Evolutionary conservation across 1,284 basidiomycete species (phyloP).

Genomic region (Trichosporon asahii): DNA sequence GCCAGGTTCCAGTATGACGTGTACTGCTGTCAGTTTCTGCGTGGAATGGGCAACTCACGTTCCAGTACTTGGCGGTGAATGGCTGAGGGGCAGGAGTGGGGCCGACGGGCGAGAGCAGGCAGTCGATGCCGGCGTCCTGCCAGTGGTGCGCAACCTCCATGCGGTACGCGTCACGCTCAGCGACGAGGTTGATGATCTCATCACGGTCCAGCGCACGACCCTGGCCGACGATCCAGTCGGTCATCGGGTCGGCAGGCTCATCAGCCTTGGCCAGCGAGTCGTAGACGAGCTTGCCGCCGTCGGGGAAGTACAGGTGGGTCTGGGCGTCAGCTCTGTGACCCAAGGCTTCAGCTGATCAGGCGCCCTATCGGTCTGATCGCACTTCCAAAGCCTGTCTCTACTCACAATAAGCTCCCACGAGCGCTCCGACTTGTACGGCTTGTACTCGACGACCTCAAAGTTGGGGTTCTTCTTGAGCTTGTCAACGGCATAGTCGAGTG

Average conservation of each 20-base stretch:
- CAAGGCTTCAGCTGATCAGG: too few species aligned
- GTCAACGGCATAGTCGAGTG: slow-evolving; percentile 38
- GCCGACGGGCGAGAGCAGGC: slow-evolving; percentile 41
- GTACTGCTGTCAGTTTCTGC: slow-evolving; percentile 49
- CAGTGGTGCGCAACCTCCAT: slow-evolving; percentile 34
- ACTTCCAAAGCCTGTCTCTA: too few species aligned
- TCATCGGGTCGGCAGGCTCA: slow-evolving; percentile 42
- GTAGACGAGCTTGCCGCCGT: slow-evolving; percentile 33
- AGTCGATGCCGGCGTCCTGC: slow-evolving; percentile 34
- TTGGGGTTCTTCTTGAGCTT: slow-evolving; percentile 30
- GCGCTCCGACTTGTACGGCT: slow-evolving; percentile 26
- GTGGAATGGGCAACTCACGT: slow-evolving; percentile 11
- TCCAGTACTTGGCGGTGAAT: slow-evolving; percentile 43
- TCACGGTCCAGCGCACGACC: slow-evolving; percentile 36
- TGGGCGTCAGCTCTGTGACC: slow-evolving; percentile 53
- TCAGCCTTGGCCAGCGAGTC: slow-evolving; percentile 46
- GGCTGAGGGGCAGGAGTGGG: slow-evolving; percentile 42
- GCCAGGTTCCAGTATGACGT: slow-evolving; percentile 66
- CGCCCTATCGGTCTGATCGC: too few species aligned
- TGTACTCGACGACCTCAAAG: slow-evolving; percentile 39
- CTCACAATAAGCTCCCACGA: slow-evolving; percentile 36
- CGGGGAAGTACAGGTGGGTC: slow-evolving; percentile 47
- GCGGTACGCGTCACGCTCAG: slow-evolving; percentile 36
- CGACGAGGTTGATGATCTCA: slow-evolving; percentile 36
- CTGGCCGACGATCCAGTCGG: slow-evolving; percentile 38